Percentiles rank a stretch among this genome's conserved stretches.
Conservation (phyloP, 2,329 filamentous ascomycete species). For the Pleomassaria siparia region DNA sequence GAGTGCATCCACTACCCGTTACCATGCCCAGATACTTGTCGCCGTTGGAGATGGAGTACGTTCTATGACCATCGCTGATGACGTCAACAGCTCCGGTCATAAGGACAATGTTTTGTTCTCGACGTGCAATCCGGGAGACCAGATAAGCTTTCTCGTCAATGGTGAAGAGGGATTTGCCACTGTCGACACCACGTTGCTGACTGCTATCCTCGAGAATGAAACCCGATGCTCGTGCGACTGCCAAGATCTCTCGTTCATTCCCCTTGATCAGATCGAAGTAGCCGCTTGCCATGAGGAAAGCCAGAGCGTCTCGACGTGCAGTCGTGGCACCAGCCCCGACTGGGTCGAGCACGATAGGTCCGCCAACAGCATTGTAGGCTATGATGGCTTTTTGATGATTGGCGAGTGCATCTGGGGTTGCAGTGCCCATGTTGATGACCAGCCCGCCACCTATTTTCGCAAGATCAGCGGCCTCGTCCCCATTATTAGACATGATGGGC, state of each 20-base stretch:
- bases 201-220: slow-evolving; percentile 43
- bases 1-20: slow-evolving; percentile 77
- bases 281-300: slow-evolving; percentile 69
- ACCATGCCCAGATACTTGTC: slow-evolving; percentile 69
- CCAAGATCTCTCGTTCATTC: slow-evolving; percentile 84
- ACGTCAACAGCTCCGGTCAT: slow-evolving; percentile 81
- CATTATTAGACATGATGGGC: slow-evolving; percentile 92
- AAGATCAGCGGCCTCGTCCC: slow-evolving; percentile 79
- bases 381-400: slow-evolving; percentile 73
- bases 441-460: slow-evolving; percentile 73
- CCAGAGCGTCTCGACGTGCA: slow-evolving; percentile 70
- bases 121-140: slow-evolving; percentile 65
- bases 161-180: slow-evolving; percentile 58
- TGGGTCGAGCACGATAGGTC: slow-evolving; percentile 82
- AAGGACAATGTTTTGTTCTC: slow-evolving; percentile 72
- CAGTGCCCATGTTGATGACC: slow-evolving; percentile 93
- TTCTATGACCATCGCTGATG: slow-evolving; percentile 71
- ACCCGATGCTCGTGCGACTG: slow-evolving; percentile 59
- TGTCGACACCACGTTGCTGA: slow-evolving; percentile 85
- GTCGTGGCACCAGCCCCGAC: slow-evolving; percentile 85
- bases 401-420: slow-evolving; percentile 70
- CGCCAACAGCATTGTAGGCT: slow-evolving; percentile 77
- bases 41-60: slow-evolving; percentile 73
- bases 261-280: slow-evolving; percentile 91
- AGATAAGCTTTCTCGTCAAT: slow-evolving; percentile 61